Base-by-base conservation (phyloP, 257 asterid species). In the Cynanchum wilfordii region DNA sequence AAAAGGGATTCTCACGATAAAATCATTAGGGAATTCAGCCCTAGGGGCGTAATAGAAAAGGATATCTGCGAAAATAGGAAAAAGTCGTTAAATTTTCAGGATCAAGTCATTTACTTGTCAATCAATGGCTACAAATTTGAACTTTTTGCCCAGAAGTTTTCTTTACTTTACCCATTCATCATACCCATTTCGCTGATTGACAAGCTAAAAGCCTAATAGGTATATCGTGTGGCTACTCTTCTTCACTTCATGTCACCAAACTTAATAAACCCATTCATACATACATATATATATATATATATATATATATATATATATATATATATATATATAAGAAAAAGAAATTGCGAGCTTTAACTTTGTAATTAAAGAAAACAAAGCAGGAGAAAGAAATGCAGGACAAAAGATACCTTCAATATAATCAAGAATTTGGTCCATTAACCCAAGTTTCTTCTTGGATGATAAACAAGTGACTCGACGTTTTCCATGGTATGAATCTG, bases 361-460 rank as follows among this genome's bases (percentile, higher is more conserved):
- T 8, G 8, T 5, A 2, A 47, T 45, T 20, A 69, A 50, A 29
- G 6, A 5, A 47, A 50, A 24, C 59, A 49, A 11, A 15, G 42
- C 36, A 69, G 59, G n/a, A 27, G 10, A 24, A 70, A 22, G 16
- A 15, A 50, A 17, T 19, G 33, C 5, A 5, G 11, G 38, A 1
- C 11, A 10, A 17, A 16, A n/a, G 5, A 27, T 70, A 82, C 98
- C 98, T 93, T 93, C 97, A 70, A 93, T 93, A 76, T 91, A 90
- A 79, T 93, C 98, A 72, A 93, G 97, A 73, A 93, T 93, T 83
- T 88, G 98, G 78, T 93, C 96, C 90, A 89, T 82, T 85, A 93
- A 84, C 72, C 94, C 77, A 74, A 88, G 88, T 69, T 90, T 93
- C 86, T 89, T 90, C 86, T 88, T 91, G 75, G 97, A 86, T 15